Evolutionary conservation across 345 rosid genomes (phyloP), one percentile per base, ranked within the genome.

Genomic region (Syzygium aqueum): DNA sequence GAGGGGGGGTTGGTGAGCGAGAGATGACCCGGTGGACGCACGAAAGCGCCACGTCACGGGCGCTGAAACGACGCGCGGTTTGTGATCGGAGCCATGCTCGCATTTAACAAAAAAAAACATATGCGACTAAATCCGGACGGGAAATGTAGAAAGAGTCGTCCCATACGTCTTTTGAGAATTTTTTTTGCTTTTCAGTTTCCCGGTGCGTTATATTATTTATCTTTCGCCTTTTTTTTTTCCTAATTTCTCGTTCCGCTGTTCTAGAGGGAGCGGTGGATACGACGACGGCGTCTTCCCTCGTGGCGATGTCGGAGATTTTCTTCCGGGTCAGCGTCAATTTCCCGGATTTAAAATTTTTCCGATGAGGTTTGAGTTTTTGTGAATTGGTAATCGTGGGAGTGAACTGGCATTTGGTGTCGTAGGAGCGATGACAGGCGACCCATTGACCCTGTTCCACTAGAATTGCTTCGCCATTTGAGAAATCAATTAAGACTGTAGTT

Each of bases 311-410:
- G 7, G 7, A 56, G n/a, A 27, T 22, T 56, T 56, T 25, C 1
- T 27, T 0, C 13, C 9, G 0, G 19, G 33, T 3, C 4, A 3
- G 28, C 13, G 19, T 3, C 0, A 8, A 8, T 7, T 61, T 61
- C n/a, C 5, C 4, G 2, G 6, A 61, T n/a, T n/a, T 15, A 61
- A 13, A 61, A 43, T 43, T 43, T 61, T 61, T 17, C 19, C 37
- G 37, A 61, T 0, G 0, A 8, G 37, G 5, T n/a, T 19, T 43
- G 33, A 61, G 37, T 11, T 50, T 61, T 61, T 43, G 7, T n/a
- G 37, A 61, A n/a, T n/a, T n/a, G 37, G 33, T 30, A n/a, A 61
- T 61, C 17, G 2, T 6, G 33, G 19, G 33, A n/a, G 37, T 7
- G 73, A n/a, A 16, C 30, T 1, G 30, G 16, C 25, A 6, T 59